Conservation (phyloP, 2,329 filamentous ascomycete species). For the Sarocladium oryzae region DNA sequence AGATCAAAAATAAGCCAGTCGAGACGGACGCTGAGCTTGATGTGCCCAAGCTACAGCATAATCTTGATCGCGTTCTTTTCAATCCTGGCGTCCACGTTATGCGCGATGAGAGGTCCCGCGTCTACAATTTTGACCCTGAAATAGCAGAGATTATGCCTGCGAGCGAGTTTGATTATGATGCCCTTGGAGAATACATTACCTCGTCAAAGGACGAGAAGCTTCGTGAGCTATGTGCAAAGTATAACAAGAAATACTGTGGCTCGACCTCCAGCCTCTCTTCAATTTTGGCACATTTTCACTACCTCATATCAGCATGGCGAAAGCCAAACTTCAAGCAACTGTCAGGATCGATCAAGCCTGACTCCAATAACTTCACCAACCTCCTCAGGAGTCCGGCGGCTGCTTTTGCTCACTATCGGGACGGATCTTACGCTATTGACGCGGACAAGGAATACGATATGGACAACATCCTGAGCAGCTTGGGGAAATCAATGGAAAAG, state of each 20-base stretch:
- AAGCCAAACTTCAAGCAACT: conserved; percentile 59
- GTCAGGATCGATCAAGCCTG: conserved; percentile 59
- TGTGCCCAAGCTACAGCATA: conserved; percentile 62
- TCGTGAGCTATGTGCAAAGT: conserved; percentile 57
- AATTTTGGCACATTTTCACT: conserved; percentile 86
- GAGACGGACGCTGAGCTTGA: not conserved
- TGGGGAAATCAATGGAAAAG: conserved; percentile 96
- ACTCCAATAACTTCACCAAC: conserved; percentile 61
- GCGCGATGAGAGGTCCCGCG: conserved; percentile 77
- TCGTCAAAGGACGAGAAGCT: conserved; percentile 78
- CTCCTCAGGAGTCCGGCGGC: conserved; percentile 69
- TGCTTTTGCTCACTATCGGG: conserved; percentile 73
- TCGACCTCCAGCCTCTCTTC: conserved; percentile 97
- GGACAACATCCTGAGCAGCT: conserved; percentile 80
- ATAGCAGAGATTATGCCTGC: conserved; percentile 90
- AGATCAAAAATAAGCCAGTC: not conserved
- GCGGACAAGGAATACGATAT: conserved; percentile 87
- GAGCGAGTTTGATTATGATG: conserved; percentile 83
- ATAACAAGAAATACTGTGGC: conserved; percentile 76
- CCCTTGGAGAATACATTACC: conserved; percentile 80
- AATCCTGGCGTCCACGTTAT: conserved; percentile 89
- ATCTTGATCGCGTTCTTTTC: conserved; percentile 86
- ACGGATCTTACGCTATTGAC: conserved; percentile 90
- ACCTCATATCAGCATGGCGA: conserved; percentile 78
- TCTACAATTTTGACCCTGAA: conserved; percentile 97